A percentile compares a stretch with the other conserved stretches of the same genome.
Conservation (phyloP, 1,284 basidiomycete species). For the Sanghuangporus sanghuang region DNA sequence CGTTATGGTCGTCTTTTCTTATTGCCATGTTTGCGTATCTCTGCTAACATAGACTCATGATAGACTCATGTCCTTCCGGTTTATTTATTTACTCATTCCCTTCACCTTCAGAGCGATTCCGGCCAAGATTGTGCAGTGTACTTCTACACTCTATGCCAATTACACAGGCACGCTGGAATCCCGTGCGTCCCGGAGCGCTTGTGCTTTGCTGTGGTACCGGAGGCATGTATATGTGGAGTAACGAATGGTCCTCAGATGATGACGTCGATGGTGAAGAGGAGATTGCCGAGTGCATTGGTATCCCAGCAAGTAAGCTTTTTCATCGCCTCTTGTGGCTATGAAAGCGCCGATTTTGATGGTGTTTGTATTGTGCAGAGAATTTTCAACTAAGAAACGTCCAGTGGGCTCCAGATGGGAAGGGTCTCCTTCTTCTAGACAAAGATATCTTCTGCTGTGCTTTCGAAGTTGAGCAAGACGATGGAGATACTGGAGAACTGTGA, state of each 20-base stretch:
- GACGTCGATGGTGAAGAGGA: constrained; percentile 38
- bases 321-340: not conserved
- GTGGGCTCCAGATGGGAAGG: constrained; percentile 85
- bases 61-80: constrained; percentile 59
- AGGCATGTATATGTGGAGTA: constrained; percentile 76
- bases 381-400: constrained; percentile 60
- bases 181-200: constrained; percentile 62
- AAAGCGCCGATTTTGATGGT: not conserved
- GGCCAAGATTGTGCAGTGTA: constrained; percentile 58
- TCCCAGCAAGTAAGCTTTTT: constrained; percentile 56
- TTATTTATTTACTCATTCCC: constrained; percentile 61
- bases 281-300: constrained; percentile 77
- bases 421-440: constrained; percentile 63
- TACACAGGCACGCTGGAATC: constrained; percentile 69
- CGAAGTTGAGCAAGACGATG: constrained; percentile 57
- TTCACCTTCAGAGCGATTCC: constrained; percentile 42
- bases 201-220: constrained; percentile 64
- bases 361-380: constrained; percentile 37
- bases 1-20: constrained; percentile 45
- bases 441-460: constrained; percentile 82
- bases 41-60: not conserved
- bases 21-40: not conserved
- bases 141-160: constrained; percentile 60
- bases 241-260: constrained; percentile 50
- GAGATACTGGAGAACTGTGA: constrained; percentile 6